Base-by-base conservation (phyloP, 208 protist genomes). In the Strigomonas galati region DNA sequence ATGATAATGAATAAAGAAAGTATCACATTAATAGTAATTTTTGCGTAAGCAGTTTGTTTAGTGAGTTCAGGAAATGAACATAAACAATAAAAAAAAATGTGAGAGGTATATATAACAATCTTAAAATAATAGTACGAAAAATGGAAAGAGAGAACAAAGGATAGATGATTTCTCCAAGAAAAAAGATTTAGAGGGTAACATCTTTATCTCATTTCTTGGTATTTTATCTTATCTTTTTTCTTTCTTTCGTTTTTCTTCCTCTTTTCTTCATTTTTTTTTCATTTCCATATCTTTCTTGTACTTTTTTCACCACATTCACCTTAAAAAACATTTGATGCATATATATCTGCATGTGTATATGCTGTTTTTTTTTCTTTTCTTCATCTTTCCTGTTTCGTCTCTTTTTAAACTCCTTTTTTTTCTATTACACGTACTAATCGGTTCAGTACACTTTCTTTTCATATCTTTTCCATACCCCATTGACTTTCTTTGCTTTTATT, bases 221-320 rank as follows among this genome's bases (percentile, higher is more conserved):
- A 31, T 65, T 55, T 55, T 28, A 12, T 14, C 26, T 17, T 55
- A 7, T 43, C 46, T 37, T 37, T 48, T n/a, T 65, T 28, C 27
- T 43, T 65, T 28, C 55, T 2, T 46, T n/a, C 28, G 3, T 19
- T 15, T 63, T 48, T 28, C 24, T 28, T 30, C 26, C 6, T 48
- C 30, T 9, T 2, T 37, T 30, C 17, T 37, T 7, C 21, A 6
- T 23, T 26, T 31, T 32, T 3, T 65, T 27, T 7, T 40, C 60
- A 24, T 3, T 27, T 55, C 21, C 44, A 5, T 51, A 17, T 62
- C 10, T 28, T 65, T 72, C 21, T 43, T 48, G 48, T 40, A 59
- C 24, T 63, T 57, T 67, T 67, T 37, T 71, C n/a, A 62, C 3
- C 6, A 3, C n/a, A 21, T 51, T 51, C 44, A 51, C 37, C 37